A percentile compares a stretch with the other conserved stretches of the same genome.
Evolutionary conservation across 805 yeast species (phyloP).

Genomic region (Hanseniaspora lindneri): DNA sequence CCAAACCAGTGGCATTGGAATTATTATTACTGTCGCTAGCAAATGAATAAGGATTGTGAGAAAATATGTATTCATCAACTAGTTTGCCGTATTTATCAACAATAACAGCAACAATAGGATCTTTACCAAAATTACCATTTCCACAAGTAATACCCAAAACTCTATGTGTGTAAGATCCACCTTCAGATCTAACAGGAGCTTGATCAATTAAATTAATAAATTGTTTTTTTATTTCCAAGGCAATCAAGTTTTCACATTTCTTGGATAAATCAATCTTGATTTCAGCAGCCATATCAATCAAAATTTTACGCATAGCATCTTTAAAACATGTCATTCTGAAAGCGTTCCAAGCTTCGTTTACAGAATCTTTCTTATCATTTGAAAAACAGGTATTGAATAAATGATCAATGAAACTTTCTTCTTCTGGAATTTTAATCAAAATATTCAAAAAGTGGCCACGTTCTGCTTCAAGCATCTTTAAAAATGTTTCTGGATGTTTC

Average conservation of each 20-base stretch:
- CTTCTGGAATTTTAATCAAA: conserved; percentile 40
- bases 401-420: conserved; percentile 35
- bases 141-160: conserved; percentile 78
- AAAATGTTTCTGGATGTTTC: conserved; percentile 63
- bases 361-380: conserved; percentile 67
- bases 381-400: conserved; percentile 42
- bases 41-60: conserved; percentile 44
- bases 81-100: conserved; percentile 73
- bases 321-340: conserved; percentile 57
- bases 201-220: conserved; percentile 71
- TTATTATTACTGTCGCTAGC: conserved; percentile 32
- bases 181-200: conserved; percentile 81
- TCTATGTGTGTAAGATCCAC: conserved; percentile 73
- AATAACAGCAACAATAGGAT: conserved; percentile 74
- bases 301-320: conserved; percentile 53
- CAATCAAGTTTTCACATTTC: conserved; percentile 60
- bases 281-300: conserved; percentile 56
- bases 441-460: conserved; percentile 57
- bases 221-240: conserved; percentile 54
- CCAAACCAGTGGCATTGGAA: neutral
- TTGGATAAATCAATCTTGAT: conserved; percentile 73
- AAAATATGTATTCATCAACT: conserved; percentile 65
- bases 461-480: conserved; percentile 90
- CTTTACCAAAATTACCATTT: conserved; percentile 64
- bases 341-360: conserved; percentile 70